Evolutionary conservation across 345 rosid genomes (phyloP).

Genomic region (Eucalyptus shirleyi): DNA sequence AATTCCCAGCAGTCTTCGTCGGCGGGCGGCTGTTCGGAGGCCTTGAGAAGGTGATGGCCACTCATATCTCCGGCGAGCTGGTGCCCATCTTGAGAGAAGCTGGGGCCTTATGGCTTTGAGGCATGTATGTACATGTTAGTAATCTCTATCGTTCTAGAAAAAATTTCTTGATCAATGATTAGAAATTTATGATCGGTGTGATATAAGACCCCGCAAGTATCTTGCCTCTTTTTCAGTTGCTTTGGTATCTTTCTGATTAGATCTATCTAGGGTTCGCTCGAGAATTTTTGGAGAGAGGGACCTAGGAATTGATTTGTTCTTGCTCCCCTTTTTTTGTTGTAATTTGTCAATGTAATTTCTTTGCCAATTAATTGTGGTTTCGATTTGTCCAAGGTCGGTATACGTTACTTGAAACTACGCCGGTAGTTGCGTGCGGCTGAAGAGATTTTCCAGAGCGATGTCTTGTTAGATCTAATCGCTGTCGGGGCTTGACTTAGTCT

Average conservation of each 20-base stretch:
- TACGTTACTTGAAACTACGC: background rate
- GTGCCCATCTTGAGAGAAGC: slow-evolving; percentile 76
- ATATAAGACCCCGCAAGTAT: background rate
- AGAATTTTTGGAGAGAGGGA: background rate
- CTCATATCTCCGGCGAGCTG: slow-evolving; percentile 77
- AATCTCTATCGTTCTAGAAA: background rate
- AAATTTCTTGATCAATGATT: background rate
- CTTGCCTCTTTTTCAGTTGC: background rate
- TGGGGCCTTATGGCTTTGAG: slow-evolving; percentile 77
- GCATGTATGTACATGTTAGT: background rate
- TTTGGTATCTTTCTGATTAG: background rate
- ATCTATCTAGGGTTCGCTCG: background rate
- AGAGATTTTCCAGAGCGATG: background rate
- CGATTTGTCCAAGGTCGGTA: background rate
- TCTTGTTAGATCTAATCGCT: background rate
- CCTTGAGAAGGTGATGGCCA: slow-evolving; percentile 65
- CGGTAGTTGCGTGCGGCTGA: background rate
- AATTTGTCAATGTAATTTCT: background rate
- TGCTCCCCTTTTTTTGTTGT: background rate
- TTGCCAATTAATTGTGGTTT: background rate
- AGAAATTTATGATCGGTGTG: background rate
- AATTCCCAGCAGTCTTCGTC: slow-evolving; percentile 63
- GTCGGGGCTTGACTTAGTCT: background rate
- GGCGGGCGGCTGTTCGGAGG: slow-evolving; percentile 89
- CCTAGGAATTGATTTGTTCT: background rate